Base-by-base conservation (phyloP, 306 rosid species). In the Pyrus betulifolia region DNA sequence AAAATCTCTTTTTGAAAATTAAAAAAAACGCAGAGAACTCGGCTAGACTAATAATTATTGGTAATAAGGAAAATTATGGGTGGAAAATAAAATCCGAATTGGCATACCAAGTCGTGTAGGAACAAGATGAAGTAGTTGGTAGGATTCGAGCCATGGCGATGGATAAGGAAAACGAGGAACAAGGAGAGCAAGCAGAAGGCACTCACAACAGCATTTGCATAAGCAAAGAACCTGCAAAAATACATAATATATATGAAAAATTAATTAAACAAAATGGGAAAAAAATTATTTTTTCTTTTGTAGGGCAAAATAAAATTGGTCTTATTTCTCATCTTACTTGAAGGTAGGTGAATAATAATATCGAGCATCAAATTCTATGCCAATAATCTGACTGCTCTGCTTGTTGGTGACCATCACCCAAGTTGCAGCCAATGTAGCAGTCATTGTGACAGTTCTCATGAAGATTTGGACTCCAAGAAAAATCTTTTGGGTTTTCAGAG, bases 61-160 rank as follows among this genome's bases (percentile, higher is more conserved):
- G 2, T 64, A 51, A 0, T 51, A 51, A 1, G 55, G 21, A 51
- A 51, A 9, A 42, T 42, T 42, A 42, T 42, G 45, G 45, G 45
- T 42, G 1, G 19, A 30, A 40, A 11, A 30, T 45, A 17, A 3
- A 3, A 72, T 18, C 40, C 7, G 4, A 21, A 7, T 19, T n/a
- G 7, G n/a, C 72, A 45, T 78, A 89, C 93, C 90, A 89, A 67
- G 70, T 89, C 93, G 69, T 80, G 89, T 21, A 85, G 74, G 74
- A 89, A 85, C 67, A 85, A 60, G 83, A 69, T 72, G 80, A 58
- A 83, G 84, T 67, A 82, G 76, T 81, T 78, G 57, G 45, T 18
- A 3, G 87, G 84, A 35, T 70, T 78, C 33, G 59, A 54, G 60
- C 76, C 84, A 23, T 4, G 63, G 65, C 25, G 84, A 60, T 71